Conservation (phyloP, 208 protist species). For the Trypanosoma lewisi region DNA sequence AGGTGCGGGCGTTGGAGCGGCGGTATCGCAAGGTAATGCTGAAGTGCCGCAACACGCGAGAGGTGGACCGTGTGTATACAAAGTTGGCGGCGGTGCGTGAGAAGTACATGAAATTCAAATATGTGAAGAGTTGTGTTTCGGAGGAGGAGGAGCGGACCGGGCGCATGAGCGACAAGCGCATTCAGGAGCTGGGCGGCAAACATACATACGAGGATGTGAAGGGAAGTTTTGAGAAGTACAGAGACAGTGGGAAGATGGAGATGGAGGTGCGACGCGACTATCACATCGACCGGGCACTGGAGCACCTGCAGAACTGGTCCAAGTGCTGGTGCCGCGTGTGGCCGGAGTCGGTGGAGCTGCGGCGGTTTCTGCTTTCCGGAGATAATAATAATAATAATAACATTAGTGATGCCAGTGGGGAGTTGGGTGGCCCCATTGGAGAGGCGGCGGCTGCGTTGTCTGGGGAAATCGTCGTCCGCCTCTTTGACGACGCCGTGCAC, state of each 20-base stretch:
- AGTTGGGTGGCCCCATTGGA: conserved; percentile 45
- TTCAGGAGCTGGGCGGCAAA: conserved; percentile 38
- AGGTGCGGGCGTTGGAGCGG: conserved; percentile 29
- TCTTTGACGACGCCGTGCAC: conserved; percentile 62
- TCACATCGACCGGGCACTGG: conserved; percentile 61
- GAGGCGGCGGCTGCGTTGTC: conserved; percentile 61
- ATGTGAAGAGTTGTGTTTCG: conserved; percentile 30
- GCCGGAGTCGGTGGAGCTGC: conserved; percentile 34
- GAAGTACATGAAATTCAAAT: conserved; percentile 45
- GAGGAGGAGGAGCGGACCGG: conserved; percentile 49
- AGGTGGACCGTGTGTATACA: conserved; percentile 61
- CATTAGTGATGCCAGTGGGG: no score
- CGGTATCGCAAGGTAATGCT: conserved; percentile 36
- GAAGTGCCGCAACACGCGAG: conserved; percentile 42
- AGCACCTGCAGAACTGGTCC: conserved; percentile 64
- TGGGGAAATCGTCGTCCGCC: conserved; percentile 67
- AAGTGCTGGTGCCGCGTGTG: conserved; percentile 60
- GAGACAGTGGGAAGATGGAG: conserved; percentile 64
- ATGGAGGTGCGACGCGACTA: conserved; percentile 48
- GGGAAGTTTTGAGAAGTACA: conserved; percentile 55
- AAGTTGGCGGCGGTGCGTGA: conserved; percentile 38
- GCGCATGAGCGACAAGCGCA: conserved; percentile 36
- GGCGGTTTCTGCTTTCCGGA: conserved; percentile 20
- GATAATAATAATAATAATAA: no score
- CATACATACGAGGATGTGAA: conserved; percentile 53